Conservation (phyloP, 2,329 filamentous ascomycete genomes). For the Magnaporthiopsis rhizophila region DNA sequence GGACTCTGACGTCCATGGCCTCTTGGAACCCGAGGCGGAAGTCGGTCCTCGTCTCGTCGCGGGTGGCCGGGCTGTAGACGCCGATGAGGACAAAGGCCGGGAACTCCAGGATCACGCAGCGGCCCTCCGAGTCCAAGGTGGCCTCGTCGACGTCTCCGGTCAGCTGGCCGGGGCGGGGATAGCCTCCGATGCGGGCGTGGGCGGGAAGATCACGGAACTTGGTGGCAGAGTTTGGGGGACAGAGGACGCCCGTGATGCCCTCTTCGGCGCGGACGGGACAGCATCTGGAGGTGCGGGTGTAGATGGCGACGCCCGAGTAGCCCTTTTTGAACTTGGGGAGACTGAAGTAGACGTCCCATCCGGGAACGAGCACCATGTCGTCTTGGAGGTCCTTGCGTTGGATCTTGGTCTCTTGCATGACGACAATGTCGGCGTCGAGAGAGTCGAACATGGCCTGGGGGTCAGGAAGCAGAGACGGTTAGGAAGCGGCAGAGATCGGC, state of each 20-base stretch:
- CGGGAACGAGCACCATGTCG: conserved; percentile 90
- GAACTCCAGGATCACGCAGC: conserved; percentile 87
- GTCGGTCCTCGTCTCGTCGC: conserved; percentile 73
- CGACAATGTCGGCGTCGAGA: conserved; percentile 82
- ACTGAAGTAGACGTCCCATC: conserved; percentile 96
- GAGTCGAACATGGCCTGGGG: conserved; percentile 83
- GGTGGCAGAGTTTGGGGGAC: conserved; percentile 60
- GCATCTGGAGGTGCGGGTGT: conserved; percentile 81
- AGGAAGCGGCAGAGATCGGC: conserved; percentile 2
- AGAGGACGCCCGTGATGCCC: conserved; percentile 78
- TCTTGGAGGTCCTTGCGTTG: conserved; percentile 85
- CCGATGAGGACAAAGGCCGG: conserved; percentile 90
- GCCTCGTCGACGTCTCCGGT: conserved; percentile 48
- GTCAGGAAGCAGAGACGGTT: background rate
- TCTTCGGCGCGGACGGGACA: conserved; percentile 86
- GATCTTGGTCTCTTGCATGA: conserved; percentile 96
- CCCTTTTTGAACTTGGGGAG: conserved; percentile 92
- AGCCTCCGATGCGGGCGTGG: conserved; percentile 78
- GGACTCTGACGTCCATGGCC: conserved; percentile 72
- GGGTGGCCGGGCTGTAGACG: conserved; percentile 83
- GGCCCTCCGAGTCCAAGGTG: conserved; percentile 79
- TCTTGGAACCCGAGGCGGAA: conserved; percentile 76
- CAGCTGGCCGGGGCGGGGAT: conserved; percentile 65
- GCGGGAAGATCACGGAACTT: conserved; percentile 68
- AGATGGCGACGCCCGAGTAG: conserved; percentile 92